A percentile compares a stretch with the other conserved stretches of the same genome.
Conservation (phyloP, 208 protist genomes). For the Lotmaria passim region DNA sequence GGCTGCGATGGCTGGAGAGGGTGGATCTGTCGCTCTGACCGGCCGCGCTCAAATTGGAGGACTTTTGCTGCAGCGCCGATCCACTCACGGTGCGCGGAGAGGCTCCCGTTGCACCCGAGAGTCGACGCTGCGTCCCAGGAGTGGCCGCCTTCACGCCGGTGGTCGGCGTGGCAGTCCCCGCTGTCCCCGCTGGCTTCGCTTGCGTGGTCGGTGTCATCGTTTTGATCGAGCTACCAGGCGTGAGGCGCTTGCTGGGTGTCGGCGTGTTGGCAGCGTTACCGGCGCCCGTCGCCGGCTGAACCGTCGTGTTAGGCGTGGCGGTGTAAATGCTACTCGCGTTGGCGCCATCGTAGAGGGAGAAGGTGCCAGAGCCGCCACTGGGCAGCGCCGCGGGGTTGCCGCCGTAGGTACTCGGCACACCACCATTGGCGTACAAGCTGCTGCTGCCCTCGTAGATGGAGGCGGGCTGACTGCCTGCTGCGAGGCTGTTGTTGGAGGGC, state of each 20-base stretch:
- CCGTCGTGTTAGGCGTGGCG: not conserved
- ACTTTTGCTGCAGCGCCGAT: slow-evolving; percentile 8
- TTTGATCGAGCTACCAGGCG: not conserved
- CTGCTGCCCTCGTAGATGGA: slow-evolving; percentile 16
- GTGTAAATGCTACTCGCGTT: slow-evolving; percentile 14
- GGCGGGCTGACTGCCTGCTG: not conserved
- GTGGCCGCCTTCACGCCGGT: not conserved
- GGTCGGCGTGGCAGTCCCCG: not conserved
- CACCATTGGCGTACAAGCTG: slow-evolving; percentile 29
- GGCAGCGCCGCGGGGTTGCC: not conserved
- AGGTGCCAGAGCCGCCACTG: slow-evolving; percentile 7
- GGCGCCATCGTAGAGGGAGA: slow-evolving; percentile 17
- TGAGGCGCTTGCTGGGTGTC: not conserved
- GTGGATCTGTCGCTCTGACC: not conserved
- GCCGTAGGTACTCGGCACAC: slow-evolving; percentile 17
- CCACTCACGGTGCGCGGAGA: not conserved
- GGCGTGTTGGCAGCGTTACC: not conserved
- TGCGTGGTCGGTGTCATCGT: not conserved
- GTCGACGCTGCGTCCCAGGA: slow-evolving; percentile 2
- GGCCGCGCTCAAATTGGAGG: not conserved
- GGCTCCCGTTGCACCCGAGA: not conserved
- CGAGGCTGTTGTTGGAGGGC: slow-evolving; percentile 4
- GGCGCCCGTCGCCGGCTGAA: not conserved
- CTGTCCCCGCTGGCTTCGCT: not conserved
- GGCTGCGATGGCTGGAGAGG: slow-evolving; percentile 27